Percentiles rank a stretch among this genome's conserved stretches.
Evolutionary conservation across 331 rosid species (phyloP).

Genomic region (Spiraea crenata): DNA sequence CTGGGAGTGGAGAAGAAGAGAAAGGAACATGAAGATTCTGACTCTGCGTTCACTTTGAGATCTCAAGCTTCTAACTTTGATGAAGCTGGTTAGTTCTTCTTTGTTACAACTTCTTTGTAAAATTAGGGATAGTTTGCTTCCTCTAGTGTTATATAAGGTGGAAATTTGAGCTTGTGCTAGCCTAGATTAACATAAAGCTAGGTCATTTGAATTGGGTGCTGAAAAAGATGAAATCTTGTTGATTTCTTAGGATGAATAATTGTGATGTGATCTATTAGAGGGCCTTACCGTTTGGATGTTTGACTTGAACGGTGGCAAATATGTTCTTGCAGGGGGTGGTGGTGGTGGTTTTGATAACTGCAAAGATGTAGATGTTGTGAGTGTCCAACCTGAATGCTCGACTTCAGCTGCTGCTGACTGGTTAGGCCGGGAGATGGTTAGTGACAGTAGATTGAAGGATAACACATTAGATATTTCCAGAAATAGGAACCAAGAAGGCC

Average conservation of each 20-base stretch:
- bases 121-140: slow-evolving; percentile 1
- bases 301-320: slow-evolving; percentile 23
- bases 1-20: slow-evolving; percentile 86
- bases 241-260: background rate
- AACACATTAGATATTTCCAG: slow-evolving; percentile 38
- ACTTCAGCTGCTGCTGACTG: slow-evolving; percentile 38
- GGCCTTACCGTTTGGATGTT: slow-evolving; percentile 6
- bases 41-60: slow-evolving; percentile 57
- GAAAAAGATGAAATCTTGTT: background rate
- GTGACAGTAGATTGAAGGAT: slow-evolving; percentile 44
- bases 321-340: slow-evolving; percentile 46
- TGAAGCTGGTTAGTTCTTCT: slow-evolving; percentile 62
- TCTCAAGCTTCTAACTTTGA: slow-evolving; percentile 63
- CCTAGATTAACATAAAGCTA: background rate
- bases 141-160: background rate
- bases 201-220: slow-evolving; percentile 5
- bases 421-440: slow-evolving; percentile 43
- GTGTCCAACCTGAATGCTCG: slow-evolving; percentile 65
- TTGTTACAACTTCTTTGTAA: background rate
- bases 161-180: background rate
- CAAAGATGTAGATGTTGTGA: slow-evolving; percentile 89
- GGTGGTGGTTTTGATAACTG: slow-evolving; percentile 61
- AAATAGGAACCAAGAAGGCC: slow-evolving; percentile 52
- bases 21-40: slow-evolving; percentile 63
- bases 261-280: background rate